Base-by-base conservation (phyloP, 106 monocot genomes). In the Dendrobium chrysotoxum region DNA sequence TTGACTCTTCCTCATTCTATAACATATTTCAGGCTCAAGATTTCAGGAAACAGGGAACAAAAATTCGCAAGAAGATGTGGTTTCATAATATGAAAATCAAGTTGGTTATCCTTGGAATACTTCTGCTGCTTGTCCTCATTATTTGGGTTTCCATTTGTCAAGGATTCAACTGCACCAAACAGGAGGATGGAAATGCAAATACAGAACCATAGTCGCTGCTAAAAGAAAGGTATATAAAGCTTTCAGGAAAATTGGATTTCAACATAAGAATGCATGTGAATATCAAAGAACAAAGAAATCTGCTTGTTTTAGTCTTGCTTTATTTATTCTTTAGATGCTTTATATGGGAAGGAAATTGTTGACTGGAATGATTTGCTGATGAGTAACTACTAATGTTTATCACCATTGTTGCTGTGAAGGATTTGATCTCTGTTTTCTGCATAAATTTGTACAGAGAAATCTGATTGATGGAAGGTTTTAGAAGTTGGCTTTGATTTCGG, bases 141-240 rank as follows among this genome's bases (percentile, higher is more conserved):
- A 84, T 94, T 28, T 98, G 97, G 97, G 67, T 98, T 39, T 92
- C 92, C 57, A 90, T 98, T 77, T 98, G 97, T 76, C 92, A 89
- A 47, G 97, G 97, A 81, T 94, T 98, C 70, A 82, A 85, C 82
- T 98, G 97, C 88, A 92, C 90, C 5, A 94, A 98, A 75, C 81
- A 92, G 68, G 67, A 84, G 16, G 28, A 77, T 76, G 76, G 18
- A 40, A 76, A 76, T 76, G 25, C 76, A 76, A 76, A 76, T 46
- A 76, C 47, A 47, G 13, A 44, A 50, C 76, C 76, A 21, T 76
- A 47, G 46, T 40, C n/a, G 35, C 31, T 35, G 31, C 31, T 35
- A 12, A 35, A 64, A n/a, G 25, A n/a, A 4, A n/a, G 8, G 25
- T 70, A 30, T 35, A 30, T 15, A 70, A 70, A 15, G 4, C 20